Evolutionary conservation across 768 basidiomycete species (phyloP), one percentile per base, ranked within the genome.

Genomic region (Mycena floridula): DNA sequence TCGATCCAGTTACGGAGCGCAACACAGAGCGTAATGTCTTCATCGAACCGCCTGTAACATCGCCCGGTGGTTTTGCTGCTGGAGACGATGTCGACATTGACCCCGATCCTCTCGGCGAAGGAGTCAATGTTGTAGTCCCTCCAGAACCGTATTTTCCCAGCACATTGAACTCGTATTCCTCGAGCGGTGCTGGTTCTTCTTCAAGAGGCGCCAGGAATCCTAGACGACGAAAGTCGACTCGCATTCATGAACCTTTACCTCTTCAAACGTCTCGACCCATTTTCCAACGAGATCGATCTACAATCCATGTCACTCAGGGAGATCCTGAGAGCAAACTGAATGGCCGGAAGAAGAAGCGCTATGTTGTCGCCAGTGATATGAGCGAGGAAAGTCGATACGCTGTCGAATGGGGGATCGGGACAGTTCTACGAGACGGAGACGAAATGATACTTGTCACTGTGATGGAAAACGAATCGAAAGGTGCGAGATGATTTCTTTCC

Each of bases 381-480:
- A 91, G 88, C 48, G 90, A 96, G 52, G 95, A 99, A 66, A 85
- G 82, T 62, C 73, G 85, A 25, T 99, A 94, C 62, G 96, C 96
- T 1, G 80, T 98, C 5, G 94, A 98, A 62, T 99, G 95, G 96
- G 91, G 89, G 8, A 94, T 98, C 44, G 95, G 94, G 2, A 97
- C 95, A 0, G 95, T 97, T 2, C 67, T 96, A 48, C 69, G 93
- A 49, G 93, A 97, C 63, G 95, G 95, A 2, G 96, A 99, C 55
- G 89, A 94, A 64, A 69, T 92, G 82, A 73, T 94, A 48, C 74
- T 98, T 47, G 87, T 96, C 0, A 91, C 85, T 3, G 86, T 97
- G 1, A 81, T 89, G 40, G 96, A 99, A 63, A 94, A 90, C 52
- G 96, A 98, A 52, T 71, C 70, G 37, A 97, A 94, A 69, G 75